A percentile compares a stretch with the other conserved stretches of the same genome.
phyloP scores from a whole-genome alignment of 192 early-diverging fungal species.

The Lobosporangium transversale region DNA sequence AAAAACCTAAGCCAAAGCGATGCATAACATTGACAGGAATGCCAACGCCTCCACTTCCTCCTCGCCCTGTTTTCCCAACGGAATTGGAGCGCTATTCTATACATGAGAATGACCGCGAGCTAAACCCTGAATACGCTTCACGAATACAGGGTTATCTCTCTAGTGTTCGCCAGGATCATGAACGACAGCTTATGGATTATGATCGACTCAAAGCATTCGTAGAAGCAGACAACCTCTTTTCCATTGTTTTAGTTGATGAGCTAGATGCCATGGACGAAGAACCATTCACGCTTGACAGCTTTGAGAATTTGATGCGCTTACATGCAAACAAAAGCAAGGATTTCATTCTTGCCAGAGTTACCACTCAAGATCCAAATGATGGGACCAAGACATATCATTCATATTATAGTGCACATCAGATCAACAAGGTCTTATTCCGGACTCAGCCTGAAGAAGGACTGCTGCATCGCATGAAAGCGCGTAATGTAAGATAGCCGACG shows the following conservation, averaged over 20 bases:
- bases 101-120: neutral
- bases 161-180: constrained; percentile 13
- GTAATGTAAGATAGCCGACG: constrained; percentile 77
- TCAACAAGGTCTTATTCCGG: constrained; percentile 80
- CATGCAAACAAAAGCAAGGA: constrained; percentile 69
- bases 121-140: neutral
- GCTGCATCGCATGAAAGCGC: constrained; percentile 79
- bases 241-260: constrained; percentile 55
- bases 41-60: constrained; percentile 21
- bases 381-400: constrained; percentile 66
- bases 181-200: constrained; percentile 12
- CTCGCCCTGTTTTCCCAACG: constrained; percentile 24
- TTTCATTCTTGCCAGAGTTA: constrained; percentile 75
- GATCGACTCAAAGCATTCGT: constrained; percentile 10
- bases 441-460: constrained; percentile 81
- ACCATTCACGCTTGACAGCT: constrained; percentile 77
- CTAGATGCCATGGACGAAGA: constrained; percentile 74
- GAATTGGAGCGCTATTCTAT: constrained; percentile 39
- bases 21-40: constrained; percentile 30
- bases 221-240: constrained; percentile 15
- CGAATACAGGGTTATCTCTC: constrained; percentile 30
- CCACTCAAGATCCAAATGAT: constrained; percentile 71
- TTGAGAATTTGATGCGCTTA: constrained; percentile 64
- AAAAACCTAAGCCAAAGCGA: constrained; percentile 17
- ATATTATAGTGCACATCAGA: constrained; percentile 77